Evolutionary conservation across 2,329 filamentous ascomycete species (phyloP).

Genomic region (Endothia cerciana): DNA sequence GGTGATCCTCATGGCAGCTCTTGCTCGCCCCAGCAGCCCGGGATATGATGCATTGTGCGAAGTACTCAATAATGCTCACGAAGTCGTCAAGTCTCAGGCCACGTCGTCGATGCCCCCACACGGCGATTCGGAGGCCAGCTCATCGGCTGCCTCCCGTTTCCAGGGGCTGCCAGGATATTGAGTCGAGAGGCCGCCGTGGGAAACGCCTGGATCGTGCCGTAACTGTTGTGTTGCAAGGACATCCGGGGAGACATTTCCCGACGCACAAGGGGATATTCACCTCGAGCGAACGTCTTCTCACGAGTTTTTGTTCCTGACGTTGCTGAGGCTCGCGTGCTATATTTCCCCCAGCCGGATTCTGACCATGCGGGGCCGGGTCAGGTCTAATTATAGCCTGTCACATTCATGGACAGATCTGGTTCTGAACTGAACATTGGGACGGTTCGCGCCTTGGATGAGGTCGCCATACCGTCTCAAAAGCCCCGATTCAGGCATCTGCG

Average conservation of each 20-base stretch:
- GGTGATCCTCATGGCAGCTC: not conserved
- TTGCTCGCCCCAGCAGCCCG: not conserved
- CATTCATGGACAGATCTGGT: not conserved
- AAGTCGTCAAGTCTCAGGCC: constrained; percentile 3
- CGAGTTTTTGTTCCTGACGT: not conserved
- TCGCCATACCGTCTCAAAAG: not conserved
- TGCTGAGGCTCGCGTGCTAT: not conserved
- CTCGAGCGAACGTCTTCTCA: not conserved
- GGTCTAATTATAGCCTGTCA: not conserved
- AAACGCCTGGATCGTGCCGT: not conserved
- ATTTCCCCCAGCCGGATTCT: not conserved
- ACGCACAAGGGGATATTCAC: not conserved
- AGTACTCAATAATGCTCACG: not conserved
- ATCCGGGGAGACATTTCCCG: too few species aligned
- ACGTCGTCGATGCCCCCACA: constrained; percentile 11
- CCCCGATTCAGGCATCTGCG: not conserved
- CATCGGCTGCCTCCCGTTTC: constrained; percentile 22
- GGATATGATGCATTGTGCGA: not conserved
- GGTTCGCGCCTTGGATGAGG: not conserved
- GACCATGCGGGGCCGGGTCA: not conserved
- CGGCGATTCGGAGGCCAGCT: not conserved
- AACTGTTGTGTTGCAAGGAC: too few species aligned
- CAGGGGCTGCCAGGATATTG: not conserved
- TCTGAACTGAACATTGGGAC: not conserved
- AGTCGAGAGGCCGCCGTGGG: not conserved